Evolutionary conservation across 331 rosid genomes (phyloP).

Genomic region (Quercus phellos): DNA sequence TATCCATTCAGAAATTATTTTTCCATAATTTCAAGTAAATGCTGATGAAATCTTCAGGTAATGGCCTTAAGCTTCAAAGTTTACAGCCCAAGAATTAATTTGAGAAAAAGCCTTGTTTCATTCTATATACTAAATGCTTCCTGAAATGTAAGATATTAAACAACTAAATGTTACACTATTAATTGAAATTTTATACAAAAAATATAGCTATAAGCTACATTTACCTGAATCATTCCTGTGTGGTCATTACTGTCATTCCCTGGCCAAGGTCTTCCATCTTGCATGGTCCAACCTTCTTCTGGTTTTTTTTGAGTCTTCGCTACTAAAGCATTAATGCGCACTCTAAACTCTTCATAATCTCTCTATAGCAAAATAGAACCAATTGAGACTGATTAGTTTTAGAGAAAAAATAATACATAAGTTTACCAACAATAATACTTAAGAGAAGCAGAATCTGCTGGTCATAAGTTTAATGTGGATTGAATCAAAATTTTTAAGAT

Average conservation of each 20-base stretch:
- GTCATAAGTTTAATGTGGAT: background rate
- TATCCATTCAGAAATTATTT: background rate
- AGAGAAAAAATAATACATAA: background rate
- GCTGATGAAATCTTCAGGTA: background rate
- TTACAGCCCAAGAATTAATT: background rate
- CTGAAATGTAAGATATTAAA: background rate
- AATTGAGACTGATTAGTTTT: conserved; percentile 7
- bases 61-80: background rate
- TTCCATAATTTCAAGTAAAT: background rate
- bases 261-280: conserved; percentile 97
- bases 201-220: background rate
- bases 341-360: conserved; percentile 92
- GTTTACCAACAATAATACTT: background rate
- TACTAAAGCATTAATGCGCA: conserved; percentile 82
- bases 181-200: background rate
- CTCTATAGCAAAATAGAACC: conserved; percentile 45
- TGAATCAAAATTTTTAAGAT: background rate
- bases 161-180: background rate
- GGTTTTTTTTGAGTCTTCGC: conserved; percentile 97
- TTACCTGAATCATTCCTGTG: conserved; percentile 99
- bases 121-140: background rate
- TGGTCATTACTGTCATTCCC: conserved; percentile 91
- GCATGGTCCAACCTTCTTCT: conserved; percentile 97
- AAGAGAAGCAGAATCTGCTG: background rate
- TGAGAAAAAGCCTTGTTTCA: background rate